Evolutionary conservation across 768 basidiomycete species (phyloP), one percentile per base, ranked within the genome.

Genomic region (Lactifluus volemus): DNA sequence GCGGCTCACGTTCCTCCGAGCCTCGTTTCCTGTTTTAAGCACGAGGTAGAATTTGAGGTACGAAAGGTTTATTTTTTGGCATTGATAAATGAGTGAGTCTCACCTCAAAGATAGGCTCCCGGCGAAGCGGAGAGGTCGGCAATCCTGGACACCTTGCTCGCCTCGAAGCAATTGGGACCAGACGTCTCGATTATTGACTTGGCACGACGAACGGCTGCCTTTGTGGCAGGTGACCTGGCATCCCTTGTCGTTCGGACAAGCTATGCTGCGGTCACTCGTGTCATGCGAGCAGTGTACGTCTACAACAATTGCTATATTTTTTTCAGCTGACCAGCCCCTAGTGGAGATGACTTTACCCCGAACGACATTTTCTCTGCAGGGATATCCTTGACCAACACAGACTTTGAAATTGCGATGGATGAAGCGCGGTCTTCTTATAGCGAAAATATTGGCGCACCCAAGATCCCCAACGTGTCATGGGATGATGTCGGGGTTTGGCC

Each of bases 401-500:
- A 98, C 69, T 86, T 98, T 67, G 81, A 86, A 4, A 59, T 66
- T 15, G 92, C 92, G 0, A 77, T 98, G 19, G 77, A 78, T 12
- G 81, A 84, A 62, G 88, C 89, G 12, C 78, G 93, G 56, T 74
- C 81, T 10, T 81, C 88, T 0, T 95, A 95, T 72, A 88, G 91
- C 8, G 91, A 94, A 70, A 92, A 82, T 68, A 96, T 98, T 61
- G 96, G 95, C n/a, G 92, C 93, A 29, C 97, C 97, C 0, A 94
- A 89, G 66, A 99, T 99, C 39, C 97, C 97, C 1, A 88, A 80
- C 64, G 94, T 99, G 0, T 81, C 88, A 0, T 99, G 97, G 97
- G 93, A 98, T 71, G 97, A 99, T 70, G 88, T 99, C 12, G 97
- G 97, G 97, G 97, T 4, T 75, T 99, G 11, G 85, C 84, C 2